Conservation (phyloP, 352 stramenopile species). For the Lagenidium giganteum region DNA sequence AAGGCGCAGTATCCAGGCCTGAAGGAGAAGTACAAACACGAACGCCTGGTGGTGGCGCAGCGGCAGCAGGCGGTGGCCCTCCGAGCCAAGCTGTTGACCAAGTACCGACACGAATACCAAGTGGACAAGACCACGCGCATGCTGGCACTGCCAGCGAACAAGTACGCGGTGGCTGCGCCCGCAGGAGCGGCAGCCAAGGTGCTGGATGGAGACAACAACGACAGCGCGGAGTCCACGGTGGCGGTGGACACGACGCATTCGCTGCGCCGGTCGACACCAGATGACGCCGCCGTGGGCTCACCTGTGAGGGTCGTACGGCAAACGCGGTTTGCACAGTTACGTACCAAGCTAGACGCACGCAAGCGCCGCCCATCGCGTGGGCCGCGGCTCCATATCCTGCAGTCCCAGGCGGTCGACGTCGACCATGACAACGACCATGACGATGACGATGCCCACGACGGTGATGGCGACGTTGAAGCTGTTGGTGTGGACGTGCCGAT, state of each 20-base stretch:
- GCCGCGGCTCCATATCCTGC: constrained; percentile 39
- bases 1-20: constrained; percentile 38
- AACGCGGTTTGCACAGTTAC: too few species aligned
- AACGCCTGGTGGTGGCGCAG: constrained; percentile 18
- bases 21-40: constrained; percentile 28
- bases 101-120: constrained; percentile 54
- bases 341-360: constrained; percentile 1
- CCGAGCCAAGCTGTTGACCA: constrained; percentile 40
- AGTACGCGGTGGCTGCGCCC: background rate
- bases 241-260: constrained; percentile 6
- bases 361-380: constrained; percentile 15
- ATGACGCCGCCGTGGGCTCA: too few species aligned
- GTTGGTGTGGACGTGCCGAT: too few species aligned
- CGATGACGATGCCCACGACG: too few species aligned
- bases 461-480: too few species aligned
- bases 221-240: constrained; percentile 1
- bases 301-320: too few species aligned
- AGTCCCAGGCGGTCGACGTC: constrained; percentile 22
- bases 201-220: constrained; percentile 7
- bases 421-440: constrained; percentile 1
- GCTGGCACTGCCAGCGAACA: constrained; percentile 23
- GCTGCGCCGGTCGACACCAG: background rate
- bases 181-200: background rate
- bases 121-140: constrained; percentile 43
- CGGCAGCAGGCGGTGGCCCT: constrained; percentile 25